phyloP scores from a whole-genome alignment of 352 stramenopile species.

The Globisporangium polare region DNA sequence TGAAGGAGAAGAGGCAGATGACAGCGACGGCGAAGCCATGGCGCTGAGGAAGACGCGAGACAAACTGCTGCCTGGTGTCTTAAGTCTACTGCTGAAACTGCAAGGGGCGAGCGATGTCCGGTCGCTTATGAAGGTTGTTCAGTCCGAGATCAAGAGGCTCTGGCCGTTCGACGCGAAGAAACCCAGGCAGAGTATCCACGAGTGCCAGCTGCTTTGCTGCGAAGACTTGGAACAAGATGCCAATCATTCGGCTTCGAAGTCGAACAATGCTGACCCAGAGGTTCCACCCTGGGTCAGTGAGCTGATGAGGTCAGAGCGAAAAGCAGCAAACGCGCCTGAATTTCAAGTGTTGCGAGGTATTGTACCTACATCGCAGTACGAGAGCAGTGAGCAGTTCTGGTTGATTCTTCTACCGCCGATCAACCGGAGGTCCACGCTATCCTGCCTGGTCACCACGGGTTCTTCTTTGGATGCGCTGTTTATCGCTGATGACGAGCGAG shows the following conservation, averaged over 20 bases:
- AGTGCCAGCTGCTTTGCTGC: conserved; percentile 1
- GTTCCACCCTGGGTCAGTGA: conserved; percentile 3
- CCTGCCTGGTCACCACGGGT: neutral
- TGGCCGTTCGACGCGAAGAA: conserved; percentile 1
- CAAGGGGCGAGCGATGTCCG: conserved; percentile 2
- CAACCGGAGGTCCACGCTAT: neutral
- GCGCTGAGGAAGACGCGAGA: neutral
- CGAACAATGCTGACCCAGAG: neutral
- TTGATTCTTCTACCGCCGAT: neutral
- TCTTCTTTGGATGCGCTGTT: conserved; percentile 8
- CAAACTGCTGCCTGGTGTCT: neutral
- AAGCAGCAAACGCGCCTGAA: neutral
- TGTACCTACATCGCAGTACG: neutral
- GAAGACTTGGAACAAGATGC: neutral
- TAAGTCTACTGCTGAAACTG: conserved; percentile 5
- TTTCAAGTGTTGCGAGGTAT: conserved; percentile 3
- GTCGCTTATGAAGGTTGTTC: neutral
- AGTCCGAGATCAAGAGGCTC: conserved; percentile 7
- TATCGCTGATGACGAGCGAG: conserved; percentile 8
- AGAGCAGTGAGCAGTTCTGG: conserved; percentile 6
- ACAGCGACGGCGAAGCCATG: neutral
- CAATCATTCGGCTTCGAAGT: neutral
- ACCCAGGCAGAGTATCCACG: neutral
- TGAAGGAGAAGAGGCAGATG: neutral
- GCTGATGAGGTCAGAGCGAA: neutral